Evolutionary conservation across 2,329 filamentous ascomycete genomes (phyloP), one percentile per base, ranked within the genome.

Genomic region (Stagonosporopsis cucurbitacearum): DNA sequence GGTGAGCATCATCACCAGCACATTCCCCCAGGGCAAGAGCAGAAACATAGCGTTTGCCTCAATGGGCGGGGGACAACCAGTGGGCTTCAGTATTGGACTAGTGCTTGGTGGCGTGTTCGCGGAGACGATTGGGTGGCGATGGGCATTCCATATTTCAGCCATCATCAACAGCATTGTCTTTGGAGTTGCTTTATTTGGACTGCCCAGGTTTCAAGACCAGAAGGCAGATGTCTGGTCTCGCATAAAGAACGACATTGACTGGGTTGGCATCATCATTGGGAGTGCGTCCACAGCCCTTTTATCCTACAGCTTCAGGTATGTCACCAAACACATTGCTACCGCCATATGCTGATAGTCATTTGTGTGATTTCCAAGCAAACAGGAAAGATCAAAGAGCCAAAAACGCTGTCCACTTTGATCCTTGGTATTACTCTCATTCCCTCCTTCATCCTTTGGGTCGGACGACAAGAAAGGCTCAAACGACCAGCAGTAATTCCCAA

Each of bases 401-500:
- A 68, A 0, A 82, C 77, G 32, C 80, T 85, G 17, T 73, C 74
- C 0, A 65, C 84, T 2, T 69, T 88, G 0, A 71, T 73, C 2
- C 49, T 83, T 3, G 77, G 79, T 4, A 57, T 79, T 2, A 59
- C 75, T 2, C 60, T 79, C 2, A 68, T 86, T 2, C 80, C 80
- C 0, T 63, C 71, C 0, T 88, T 88, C 64, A 71, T 82, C 39
- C 65, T 74, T 9, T 88, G 85, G 85, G 79, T 85, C 43, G 76
- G 78, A 11, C 74, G 75, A 3, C 82, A 82, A 44, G 80, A 82
- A 43, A 74, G 71, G 11, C 64, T 69, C 0, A 75, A 76, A 9
- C 76, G 75, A 2, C 81, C 84, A 12, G 84, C 84, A 0, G 68
- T 88, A 7, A 87, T 88, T 20, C 86, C 86, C 0, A 88, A 88